Evolutionary conservation across 768 basidiomycete species (phyloP).

Genomic region (Boletus tomentosulus): DNA sequence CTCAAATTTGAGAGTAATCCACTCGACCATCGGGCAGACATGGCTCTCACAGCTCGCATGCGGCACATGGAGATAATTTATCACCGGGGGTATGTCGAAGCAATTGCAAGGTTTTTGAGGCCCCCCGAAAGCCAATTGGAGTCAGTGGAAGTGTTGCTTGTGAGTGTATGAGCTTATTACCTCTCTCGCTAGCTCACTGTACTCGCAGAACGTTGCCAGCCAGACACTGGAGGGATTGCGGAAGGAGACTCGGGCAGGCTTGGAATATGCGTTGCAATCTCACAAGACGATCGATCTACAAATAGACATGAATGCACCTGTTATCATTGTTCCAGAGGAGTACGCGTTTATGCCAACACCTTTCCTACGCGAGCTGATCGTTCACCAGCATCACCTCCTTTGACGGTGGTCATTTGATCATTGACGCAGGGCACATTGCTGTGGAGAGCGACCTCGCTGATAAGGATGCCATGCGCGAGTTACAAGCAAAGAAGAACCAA

Average conservation of each 20-base stretch:
- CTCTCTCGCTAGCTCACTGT: not conserved
- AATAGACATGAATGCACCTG: slow-evolving; percentile 93
- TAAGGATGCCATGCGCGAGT: slow-evolving; percentile 70
- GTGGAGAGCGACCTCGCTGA: slow-evolving; percentile 87
- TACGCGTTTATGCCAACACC: slow-evolving; percentile 32
- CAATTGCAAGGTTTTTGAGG: slow-evolving; percentile 85
- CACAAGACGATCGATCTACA: slow-evolving; percentile 97
- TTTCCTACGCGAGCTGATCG: slow-evolving; percentile 4
- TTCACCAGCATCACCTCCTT: slow-evolving; percentile 63
- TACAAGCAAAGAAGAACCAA: slow-evolving; percentile 79
- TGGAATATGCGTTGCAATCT: slow-evolving; percentile 88
- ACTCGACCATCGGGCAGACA: slow-evolving; percentile 88
- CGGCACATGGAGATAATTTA: slow-evolving; percentile 97
- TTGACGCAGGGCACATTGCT: slow-evolving; percentile 96
- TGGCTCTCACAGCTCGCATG: slow-evolving; percentile 83
- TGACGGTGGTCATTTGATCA: slow-evolving; percentile 78
- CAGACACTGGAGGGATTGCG: slow-evolving; percentile 90
- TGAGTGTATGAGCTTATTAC: slow-evolving; percentile 33
- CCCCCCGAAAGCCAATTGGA: slow-evolving; percentile 94
- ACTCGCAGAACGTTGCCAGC: slow-evolving; percentile 75
- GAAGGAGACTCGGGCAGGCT: slow-evolving; percentile 89
- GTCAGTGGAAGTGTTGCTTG: slow-evolving; percentile 89
- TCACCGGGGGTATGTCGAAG: slow-evolving; percentile 90
- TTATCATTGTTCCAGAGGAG: slow-evolving; percentile 97
- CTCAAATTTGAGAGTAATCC: slow-evolving; percentile 91